These are phyloP conservation scores for Phlebopus sp. DNA, from an alignment of 1,284 basidiomycete species.

Conservation along the genomic window DNA sequence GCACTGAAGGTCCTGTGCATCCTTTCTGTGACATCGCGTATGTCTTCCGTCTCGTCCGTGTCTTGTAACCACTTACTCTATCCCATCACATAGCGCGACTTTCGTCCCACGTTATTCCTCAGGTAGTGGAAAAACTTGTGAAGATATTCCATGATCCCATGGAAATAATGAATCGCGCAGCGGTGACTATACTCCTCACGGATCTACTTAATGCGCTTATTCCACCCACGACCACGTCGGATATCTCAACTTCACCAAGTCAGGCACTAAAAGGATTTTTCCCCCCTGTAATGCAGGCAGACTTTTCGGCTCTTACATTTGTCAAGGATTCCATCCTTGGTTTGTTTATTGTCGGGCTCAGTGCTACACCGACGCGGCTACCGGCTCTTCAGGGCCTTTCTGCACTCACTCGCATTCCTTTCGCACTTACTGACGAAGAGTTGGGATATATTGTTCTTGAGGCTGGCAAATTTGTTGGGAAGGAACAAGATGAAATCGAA, in stretches of 20 bases:
- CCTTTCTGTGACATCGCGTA: slow-evolving; percentile 74
- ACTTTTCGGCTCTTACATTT: slow-evolving; percentile 44
- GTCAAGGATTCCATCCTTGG: slow-evolving; percentile 79
- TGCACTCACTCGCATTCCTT: slow-evolving; percentile 60
- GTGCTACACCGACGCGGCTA: slow-evolving; percentile 48
- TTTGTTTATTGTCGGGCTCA: slow-evolving; percentile 62
- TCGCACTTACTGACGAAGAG: slow-evolving; percentile 70
- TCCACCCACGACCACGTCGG: slow-evolving; percentile 29
- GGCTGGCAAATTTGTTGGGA: slow-evolving; percentile 68
- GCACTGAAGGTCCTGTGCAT: slow-evolving; percentile 80
- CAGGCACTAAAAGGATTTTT: neutral
- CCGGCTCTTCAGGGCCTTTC: slow-evolving; percentile 64
- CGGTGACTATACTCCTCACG: slow-evolving; percentile 61
- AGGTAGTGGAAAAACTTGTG: slow-evolving; percentile 72
- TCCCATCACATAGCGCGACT: slow-evolving; percentile 54
- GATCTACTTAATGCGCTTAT: slow-evolving; percentile 52
- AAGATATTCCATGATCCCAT: slow-evolving; percentile 75
- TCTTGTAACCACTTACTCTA: slow-evolving; percentile 8
- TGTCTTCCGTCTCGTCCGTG: slow-evolving; percentile 28
- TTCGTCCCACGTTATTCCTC: slow-evolving; percentile 63
- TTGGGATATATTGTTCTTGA: slow-evolving; percentile 77
- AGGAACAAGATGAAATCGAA: slow-evolving; percentile 52
- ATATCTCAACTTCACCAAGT: slow-evolving; percentile 1
- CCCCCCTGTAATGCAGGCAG: neutral
- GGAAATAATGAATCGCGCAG: slow-evolving; percentile 71